phyloP scores from a whole-genome alignment of 1,139 yeast species.

The Wickerhamiella pararugosa region DNA sequence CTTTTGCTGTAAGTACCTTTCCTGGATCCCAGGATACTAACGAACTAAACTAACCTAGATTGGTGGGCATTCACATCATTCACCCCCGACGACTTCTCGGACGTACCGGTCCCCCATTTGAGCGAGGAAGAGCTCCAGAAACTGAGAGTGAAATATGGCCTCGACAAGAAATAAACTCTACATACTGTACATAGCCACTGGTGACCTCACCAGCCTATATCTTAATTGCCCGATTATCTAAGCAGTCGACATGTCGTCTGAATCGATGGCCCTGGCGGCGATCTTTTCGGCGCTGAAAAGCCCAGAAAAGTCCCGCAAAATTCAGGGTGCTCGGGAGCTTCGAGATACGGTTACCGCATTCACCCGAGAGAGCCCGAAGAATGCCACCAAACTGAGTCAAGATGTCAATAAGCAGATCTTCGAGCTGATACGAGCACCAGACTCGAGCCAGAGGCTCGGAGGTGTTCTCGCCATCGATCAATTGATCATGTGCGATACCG shows the following conservation, averaged over 20 bases:
- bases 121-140: conserved; percentile 59
- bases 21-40: not conserved
- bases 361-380: conserved; percentile 17
- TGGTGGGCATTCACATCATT: conserved; percentile 57
- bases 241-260: conserved; percentile 15
- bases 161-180: conserved; percentile 7
- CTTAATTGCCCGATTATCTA: not conserved
- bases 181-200: conserved; percentile 1
- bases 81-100: conserved; percentile 70
- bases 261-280: conserved; percentile 17
- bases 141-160: conserved; percentile 47
- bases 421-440: conserved; percentile 66
- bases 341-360: conserved; percentile 16
- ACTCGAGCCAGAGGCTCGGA: conserved; percentile 61
- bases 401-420: conserved; percentile 79
- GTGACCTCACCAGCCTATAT: not conserved
- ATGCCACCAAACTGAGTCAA: conserved; percentile 33
- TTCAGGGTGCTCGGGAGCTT: conserved; percentile 17
- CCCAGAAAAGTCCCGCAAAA: conserved; percentile 14
- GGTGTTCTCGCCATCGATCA: conserved; percentile 87
- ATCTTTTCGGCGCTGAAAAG: conserved; percentile 16
- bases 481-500: conserved; percentile 56
- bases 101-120: conserved; percentile 87
- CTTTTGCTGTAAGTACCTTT: conserved; percentile 38
- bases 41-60: conserved; percentile 14